Conservation (phyloP, 768 basidiomycete species). For the Termitomyces sp. region DNA sequence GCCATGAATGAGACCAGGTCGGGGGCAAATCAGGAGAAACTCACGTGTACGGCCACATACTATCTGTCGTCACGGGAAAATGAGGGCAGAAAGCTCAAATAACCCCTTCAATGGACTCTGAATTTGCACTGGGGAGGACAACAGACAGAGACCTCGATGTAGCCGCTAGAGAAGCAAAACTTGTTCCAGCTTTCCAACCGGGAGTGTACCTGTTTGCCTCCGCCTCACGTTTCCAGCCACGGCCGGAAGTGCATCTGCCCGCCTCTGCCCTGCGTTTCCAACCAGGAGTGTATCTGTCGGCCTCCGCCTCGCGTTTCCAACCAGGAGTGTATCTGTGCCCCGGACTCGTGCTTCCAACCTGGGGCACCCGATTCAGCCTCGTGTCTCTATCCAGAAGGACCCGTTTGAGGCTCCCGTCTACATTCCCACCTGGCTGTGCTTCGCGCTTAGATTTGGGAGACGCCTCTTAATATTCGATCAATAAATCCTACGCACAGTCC, state of each 20-base stretch:
- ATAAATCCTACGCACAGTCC: neutral
- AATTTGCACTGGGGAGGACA: no score
- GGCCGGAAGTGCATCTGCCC: neutral
- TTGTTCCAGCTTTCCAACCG: no score
- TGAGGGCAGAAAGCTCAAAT: no score
- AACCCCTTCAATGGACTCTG: no score
- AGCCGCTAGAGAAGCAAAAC: no score
- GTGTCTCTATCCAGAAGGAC: slow-evolving; percentile 4
- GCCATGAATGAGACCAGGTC: no score
- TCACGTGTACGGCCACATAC: no score
- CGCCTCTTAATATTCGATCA: neutral
- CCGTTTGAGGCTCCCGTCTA: slow-evolving; percentile 3
- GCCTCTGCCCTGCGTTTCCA: slow-evolving; percentile 4
- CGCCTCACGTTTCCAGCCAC: slow-evolving; percentile 8
- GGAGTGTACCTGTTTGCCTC: no score
- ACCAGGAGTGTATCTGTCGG: neutral
- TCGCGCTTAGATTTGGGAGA: neutral
- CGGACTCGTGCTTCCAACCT: slow-evolving; percentile 12
- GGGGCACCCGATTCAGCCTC: slow-evolving; percentile 11
- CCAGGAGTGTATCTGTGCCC: slow-evolving; percentile 2
- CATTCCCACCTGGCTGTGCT: neutral
- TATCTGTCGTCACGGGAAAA: no score
- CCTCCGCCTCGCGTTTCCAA: slow-evolving; percentile 9
- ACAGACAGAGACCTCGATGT: no score
- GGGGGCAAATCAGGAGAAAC: no score